Evolutionary conservation across 2,329 filamentous ascomycete genomes (phyloP), one percentile per base, ranked within the genome.

Genomic region (Pseudogymnoascus sp.): DNA sequence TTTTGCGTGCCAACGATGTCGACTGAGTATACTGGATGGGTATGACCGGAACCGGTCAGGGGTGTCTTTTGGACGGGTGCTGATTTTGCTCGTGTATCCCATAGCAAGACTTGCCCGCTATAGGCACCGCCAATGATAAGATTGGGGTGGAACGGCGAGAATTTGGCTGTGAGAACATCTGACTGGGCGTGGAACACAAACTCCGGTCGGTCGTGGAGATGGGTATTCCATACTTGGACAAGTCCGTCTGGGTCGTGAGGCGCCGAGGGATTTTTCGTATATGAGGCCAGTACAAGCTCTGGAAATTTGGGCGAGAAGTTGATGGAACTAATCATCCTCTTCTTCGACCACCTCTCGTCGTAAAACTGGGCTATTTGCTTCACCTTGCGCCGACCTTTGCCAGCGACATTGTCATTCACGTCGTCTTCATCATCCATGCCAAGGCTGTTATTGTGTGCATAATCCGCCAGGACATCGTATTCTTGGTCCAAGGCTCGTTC

Each of bases 71-170:
- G 93, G 5, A 98, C 92, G 0, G 96, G 93, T 16, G 89, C 87
- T 16, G 92, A 90, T 70, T 90, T 91, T 61, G 91, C 90, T 67
- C 95, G 89, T 10, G 92, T 99, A 73, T 99, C 96, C 95, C 95
- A 99, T 16, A 99, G 84, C 56, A 98, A 84, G 14, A 99, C 91
- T 76, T 99, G 96, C 6, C 95, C 95, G 65, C 91, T 96, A 78
- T 99, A 99, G 37, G 93, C 93, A 59, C 96, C 96, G 65, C 95
- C 95, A 65, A 99, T 87, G 71, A 99, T 96, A 62, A 99, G 82
- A 69, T 96, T 97, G 4, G 93, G 93, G 74, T 99, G 95, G 73
- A 97, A 97, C 0, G 95, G 95, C n/a, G 95, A 98, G 77, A 99
- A 99, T 69, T 95, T 96, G 67, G 95, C 95, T 0, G 93, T 90